phyloP scores from a whole-genome alignment of 2,329 filamentous ascomycete species.

The Celoporthe dispersa region DNA sequence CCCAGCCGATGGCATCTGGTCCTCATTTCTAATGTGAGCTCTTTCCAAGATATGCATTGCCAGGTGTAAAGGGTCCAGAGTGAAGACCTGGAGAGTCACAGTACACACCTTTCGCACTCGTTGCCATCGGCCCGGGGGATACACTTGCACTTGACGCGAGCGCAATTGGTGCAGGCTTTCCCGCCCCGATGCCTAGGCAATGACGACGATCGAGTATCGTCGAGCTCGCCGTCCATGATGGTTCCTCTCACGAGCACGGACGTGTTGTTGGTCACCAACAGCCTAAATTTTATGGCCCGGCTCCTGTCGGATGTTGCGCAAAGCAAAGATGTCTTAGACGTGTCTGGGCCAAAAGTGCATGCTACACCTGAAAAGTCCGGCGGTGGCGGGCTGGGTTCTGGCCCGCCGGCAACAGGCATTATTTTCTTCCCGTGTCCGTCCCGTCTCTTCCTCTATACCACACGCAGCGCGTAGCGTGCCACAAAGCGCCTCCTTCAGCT shows the following conservation, averaged over 20 bases:
- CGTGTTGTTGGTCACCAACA: not conserved
- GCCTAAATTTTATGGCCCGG: not conserved
- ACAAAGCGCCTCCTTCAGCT: not conserved
- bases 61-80: not conserved
- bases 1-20: not conserved
- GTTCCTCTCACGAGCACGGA: not conserved
- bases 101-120: not conserved
- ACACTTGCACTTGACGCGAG: conserved; percentile 15
- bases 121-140: not conserved
- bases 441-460: not conserved
- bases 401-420: not conserved
- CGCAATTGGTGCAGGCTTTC: conserved; percentile 16
- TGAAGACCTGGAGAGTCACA: not conserved
- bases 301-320: not conserved
- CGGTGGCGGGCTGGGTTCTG: not conserved
- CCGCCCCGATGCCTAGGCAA: not conserved
- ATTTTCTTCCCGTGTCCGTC: not conserved
- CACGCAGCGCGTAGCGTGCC: not conserved
- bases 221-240: conserved; percentile 1
- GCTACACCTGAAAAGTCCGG: not conserved
- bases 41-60: not conserved
- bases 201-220: not conserved
- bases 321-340: not conserved
- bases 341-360: not conserved
- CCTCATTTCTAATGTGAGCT: not conserved